Evolutionary conservation across 805 yeast genomes (phyloP).

Genomic region (Candida nitratophila): DNA sequence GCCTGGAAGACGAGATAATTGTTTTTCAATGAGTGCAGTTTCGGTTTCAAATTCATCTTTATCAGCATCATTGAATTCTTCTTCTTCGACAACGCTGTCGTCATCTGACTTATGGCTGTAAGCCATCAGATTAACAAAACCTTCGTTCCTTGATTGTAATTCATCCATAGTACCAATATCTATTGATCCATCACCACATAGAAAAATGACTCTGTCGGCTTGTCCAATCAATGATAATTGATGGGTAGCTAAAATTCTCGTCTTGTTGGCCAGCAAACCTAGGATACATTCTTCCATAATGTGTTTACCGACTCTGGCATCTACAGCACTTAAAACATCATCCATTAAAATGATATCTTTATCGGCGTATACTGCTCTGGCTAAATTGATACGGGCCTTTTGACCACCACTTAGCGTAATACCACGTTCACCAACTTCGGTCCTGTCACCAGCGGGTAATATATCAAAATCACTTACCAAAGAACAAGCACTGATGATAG

Average conservation of each 20-base stretch:
- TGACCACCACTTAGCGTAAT: conserved; percentile 84
- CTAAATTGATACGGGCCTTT: conserved; percentile 73
- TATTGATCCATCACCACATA: conserved; percentile 55
- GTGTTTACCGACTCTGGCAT: conserved; percentile 76
- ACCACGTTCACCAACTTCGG: conserved; percentile 84
- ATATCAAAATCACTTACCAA: conserved; percentile 57
- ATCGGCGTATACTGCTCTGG: conserved; percentile 70
- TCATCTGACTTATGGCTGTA: conserved; percentile 29
- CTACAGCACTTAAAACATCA: conserved; percentile 83
- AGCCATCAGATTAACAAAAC: conserved; percentile 48
- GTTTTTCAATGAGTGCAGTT: conserved; percentile 13
- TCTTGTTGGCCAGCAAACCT: conserved; percentile 47
- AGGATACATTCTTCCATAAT: conserved; percentile 63
- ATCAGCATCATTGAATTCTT: conserved; percentile 12
- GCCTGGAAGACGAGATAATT: conserved; percentile 10
- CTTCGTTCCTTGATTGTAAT: conserved; percentile 34
- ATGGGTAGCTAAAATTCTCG: conserved; percentile 77
- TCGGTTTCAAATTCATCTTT: conserved; percentile 11
- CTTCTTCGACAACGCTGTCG: conserved; percentile 23
- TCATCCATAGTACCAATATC: conserved; percentile 56
- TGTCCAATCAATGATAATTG: conserved; percentile 61
- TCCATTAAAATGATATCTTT: conserved; percentile 64
- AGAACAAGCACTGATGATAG: conserved; percentile 58
- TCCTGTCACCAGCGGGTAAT: conserved; percentile 70
- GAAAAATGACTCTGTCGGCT: conserved; percentile 63